Percentiles rank a stretch among this genome's conserved stretches.
phyloP scores from a whole-genome alignment of 495 filamentous ascomycete genomes.

The Talaromyces borbonicus region DNA sequence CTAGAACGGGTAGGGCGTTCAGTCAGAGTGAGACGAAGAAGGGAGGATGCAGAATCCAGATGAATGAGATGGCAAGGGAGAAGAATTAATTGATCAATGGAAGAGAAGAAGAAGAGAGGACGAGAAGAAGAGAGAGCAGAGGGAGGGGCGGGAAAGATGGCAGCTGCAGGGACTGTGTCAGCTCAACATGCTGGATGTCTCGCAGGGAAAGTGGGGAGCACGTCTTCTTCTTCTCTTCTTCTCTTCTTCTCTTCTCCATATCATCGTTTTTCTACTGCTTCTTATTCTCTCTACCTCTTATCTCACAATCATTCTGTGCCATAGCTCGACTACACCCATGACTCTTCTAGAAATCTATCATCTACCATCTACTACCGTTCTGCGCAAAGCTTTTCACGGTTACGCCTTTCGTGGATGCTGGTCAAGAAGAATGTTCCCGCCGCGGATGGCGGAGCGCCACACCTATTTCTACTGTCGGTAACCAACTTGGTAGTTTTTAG shows the following conservation, averaged over 20 bases:
- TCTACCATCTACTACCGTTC: too few species aligned
- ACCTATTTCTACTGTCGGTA: not conserved
- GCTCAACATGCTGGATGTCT: not conserved
- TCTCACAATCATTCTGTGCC: too few species aligned
- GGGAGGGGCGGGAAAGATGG: not conserved
- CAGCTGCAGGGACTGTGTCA: not conserved
- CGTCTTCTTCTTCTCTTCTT: not conserved
- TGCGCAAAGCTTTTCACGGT: not conserved
- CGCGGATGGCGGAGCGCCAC: constrained; percentile 2
- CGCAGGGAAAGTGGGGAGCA: not conserved
- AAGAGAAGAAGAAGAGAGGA: not conserved
- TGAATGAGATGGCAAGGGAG: not conserved
- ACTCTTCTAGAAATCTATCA: too few species aligned
- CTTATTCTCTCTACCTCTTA: not conserved
- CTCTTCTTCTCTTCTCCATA: not conserved
- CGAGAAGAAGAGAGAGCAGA: not conserved
- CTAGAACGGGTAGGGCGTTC: constrained; percentile 3
- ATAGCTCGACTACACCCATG: too few species aligned
- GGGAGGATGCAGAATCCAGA: not conserved
- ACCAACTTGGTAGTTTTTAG: too few species aligned
- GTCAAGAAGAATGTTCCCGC: not conserved
- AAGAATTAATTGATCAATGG: not conserved
- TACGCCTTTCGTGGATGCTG: not conserved
- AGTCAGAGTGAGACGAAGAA: not conserved
- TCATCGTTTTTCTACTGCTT: not conserved